Evolutionary conservation across 1,139 yeast genomes (phyloP).

Genomic region (Eremothecium gossypii): DNA sequence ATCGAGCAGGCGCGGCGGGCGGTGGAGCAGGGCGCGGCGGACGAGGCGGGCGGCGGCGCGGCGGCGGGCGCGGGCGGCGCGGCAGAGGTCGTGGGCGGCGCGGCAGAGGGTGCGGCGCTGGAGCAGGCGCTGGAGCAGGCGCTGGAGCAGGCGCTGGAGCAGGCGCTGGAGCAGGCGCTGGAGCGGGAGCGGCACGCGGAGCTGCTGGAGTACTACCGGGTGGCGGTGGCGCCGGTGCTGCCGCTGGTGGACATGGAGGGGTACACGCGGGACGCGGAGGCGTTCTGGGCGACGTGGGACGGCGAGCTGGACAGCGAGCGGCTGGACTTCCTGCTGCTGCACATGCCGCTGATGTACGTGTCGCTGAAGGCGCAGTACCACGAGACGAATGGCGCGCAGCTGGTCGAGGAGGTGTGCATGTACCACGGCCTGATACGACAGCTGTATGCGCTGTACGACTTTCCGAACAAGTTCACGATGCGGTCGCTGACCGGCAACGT

Average conservation of each 20-base stretch:
- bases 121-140: slow-evolving; percentile 5
- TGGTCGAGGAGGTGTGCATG: slow-evolving; percentile 33
- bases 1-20: slow-evolving; percentile 11
- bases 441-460: slow-evolving; percentile 40
- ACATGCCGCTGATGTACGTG: slow-evolving; percentile 45
- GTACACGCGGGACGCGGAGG: slow-evolving; percentile 40
- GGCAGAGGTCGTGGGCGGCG: neutral
- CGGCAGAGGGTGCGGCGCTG: neutral
- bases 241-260: slow-evolving; percentile 40
- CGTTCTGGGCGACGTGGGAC: slow-evolving; percentile 36
- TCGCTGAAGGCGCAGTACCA: slow-evolving; percentile 48
- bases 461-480: slow-evolving; percentile 44
- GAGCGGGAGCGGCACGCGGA: slow-evolving; percentile 25
- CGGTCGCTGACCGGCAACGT: slow-evolving; percentile 43
- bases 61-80: neutral
- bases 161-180: slow-evolving; percentile 1
- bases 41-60: neutral
- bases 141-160: neutral
- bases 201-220: slow-evolving; percentile 39
- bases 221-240: slow-evolving; percentile 45
- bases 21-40: slow-evolving; percentile 6
- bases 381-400: slow-evolving; percentile 33
- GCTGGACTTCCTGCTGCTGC: slow-evolving; percentile 38
- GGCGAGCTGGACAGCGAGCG: slow-evolving; percentile 1
- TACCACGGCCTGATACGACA: slow-evolving; percentile 36